Evolutionary conservation across 495 filamentous ascomycete species (phyloP), one percentile per base, ranked within the genome.

Genomic region (Daldinia childiae): DNA sequence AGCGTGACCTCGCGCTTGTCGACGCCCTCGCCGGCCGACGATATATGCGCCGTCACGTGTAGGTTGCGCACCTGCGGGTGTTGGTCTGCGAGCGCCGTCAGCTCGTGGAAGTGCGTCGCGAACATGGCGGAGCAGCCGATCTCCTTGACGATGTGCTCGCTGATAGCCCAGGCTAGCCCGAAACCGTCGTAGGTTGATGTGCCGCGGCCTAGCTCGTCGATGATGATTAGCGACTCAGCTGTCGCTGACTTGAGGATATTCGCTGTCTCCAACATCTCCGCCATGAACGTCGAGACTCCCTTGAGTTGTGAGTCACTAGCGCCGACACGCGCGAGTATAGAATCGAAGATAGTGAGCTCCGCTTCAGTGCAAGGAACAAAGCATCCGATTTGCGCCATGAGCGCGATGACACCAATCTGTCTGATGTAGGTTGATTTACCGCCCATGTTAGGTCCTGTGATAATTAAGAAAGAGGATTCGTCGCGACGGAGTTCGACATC

Each of bases 151-250:
- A 99, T 98, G 77, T 98, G 92, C 79, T 99, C 95, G 6, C 93
- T 96, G 67, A 99, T 99, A 56, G 95, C 95, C 95, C 95, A 99
- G 0, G 95, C 95, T 27, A 99, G 88, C 30, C 95, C 95, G 77
- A 99, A 99, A 6, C 95, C 95, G 80, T 99, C 96, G 79, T 99
- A 99, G 0, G 96, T 99, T 67, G 93, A 97, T 1, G 95, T 99
- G 58, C 95, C 95, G 63, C 95, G 92, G 29, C 95, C 95, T n/a
- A 99, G 89, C 81, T 99, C 95, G 81, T 99, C 96, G 74, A 98
- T 97, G 80, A 99, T 97, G 78, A 99, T 97, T 58, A 99, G 85
- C 5, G 91, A 94, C 74, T 98, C 95, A 7, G 90, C 90, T 1
- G 95, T 98, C 3, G 95, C 95, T 4, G 92, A 94, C 81, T 98